phyloP scores from a whole-genome alignment of 2,329 filamentous ascomycete genomes.

The Pseudogymnoascus sp. region DNA sequence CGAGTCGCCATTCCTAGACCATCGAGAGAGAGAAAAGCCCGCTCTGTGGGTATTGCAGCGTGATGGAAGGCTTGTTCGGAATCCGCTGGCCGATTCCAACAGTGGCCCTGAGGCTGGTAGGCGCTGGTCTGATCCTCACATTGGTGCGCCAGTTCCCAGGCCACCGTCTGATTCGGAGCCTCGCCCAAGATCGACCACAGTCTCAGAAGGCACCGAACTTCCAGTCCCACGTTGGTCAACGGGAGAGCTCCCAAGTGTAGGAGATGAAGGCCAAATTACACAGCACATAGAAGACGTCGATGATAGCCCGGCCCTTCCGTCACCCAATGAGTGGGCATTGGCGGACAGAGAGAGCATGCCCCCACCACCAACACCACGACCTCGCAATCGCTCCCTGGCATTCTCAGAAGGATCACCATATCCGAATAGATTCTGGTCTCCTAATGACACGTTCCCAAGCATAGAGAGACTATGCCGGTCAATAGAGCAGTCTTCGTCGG shows the following conservation, averaged over 20 bases:
- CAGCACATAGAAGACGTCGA: background rate
- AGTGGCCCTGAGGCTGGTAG: background rate
- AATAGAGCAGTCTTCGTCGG: background rate
- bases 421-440: background rate
- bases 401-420: background rate
- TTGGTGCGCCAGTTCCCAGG: background rate
- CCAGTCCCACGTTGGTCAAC: background rate
- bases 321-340: background rate
- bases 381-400: background rate
- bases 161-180: background rate
- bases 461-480: background rate
- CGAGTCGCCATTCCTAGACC: background rate
- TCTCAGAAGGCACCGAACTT: background rate
- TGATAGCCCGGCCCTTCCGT: background rate
- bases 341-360: background rate
- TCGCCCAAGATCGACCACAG: background rate
- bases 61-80: background rate
- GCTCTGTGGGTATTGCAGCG: background rate
- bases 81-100: background rate
- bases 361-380: background rate
- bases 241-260: background rate
- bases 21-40: background rate
- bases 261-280: background rate
- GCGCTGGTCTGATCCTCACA: background rate
- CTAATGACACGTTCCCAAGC: background rate